These are phyloP conservation scores for Xerocomus potaroensis DNA, from an alignment of 768 basidiomycete species.

Conservation along the genomic window DNA sequence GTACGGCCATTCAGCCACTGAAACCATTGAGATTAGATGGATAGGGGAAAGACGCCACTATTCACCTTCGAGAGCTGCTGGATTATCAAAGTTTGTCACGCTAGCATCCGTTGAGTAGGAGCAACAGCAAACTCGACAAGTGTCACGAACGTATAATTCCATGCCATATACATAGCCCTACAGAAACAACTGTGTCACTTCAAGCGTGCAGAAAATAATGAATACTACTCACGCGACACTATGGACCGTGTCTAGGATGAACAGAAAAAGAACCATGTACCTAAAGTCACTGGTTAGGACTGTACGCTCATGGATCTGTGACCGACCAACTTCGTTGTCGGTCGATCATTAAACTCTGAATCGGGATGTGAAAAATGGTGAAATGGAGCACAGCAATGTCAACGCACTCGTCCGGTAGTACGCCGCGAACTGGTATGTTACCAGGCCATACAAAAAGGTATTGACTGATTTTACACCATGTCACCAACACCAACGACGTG, in stretches of 20 bases:
- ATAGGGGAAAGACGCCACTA: background rate
- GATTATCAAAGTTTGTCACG: conserved; percentile 13
- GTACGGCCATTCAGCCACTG: conserved; percentile 47
- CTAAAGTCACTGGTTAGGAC: background rate
- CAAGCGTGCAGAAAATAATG: background rate
- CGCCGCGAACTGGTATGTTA: conserved; percentile 38
- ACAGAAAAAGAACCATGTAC: conserved; percentile 13
- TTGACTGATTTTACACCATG: conserved; percentile 12
- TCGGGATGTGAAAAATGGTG: too few species aligned
- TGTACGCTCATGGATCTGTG: background rate
- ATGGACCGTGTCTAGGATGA: conserved; percentile 13
- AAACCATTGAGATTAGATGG: background rate
- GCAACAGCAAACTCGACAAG: background rate
- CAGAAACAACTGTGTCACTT: background rate
- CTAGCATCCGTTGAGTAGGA: background rate
- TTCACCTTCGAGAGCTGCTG: conserved; percentile 8
- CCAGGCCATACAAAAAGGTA: conserved; percentile 37
- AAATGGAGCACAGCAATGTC: too few species aligned
- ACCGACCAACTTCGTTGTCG: conserved; percentile 1
- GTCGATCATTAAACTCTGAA: conserved; percentile 13
- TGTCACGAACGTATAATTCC: conserved; percentile 13
- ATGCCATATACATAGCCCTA: conserved; percentile 19
- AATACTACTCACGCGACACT: conserved; percentile 11
- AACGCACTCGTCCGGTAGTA: conserved; percentile 29
- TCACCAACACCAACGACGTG: background rate